phyloP scores from a whole-genome alignment of 257 asterid genomes.

The Haberlea rhodopensis region DNA sequence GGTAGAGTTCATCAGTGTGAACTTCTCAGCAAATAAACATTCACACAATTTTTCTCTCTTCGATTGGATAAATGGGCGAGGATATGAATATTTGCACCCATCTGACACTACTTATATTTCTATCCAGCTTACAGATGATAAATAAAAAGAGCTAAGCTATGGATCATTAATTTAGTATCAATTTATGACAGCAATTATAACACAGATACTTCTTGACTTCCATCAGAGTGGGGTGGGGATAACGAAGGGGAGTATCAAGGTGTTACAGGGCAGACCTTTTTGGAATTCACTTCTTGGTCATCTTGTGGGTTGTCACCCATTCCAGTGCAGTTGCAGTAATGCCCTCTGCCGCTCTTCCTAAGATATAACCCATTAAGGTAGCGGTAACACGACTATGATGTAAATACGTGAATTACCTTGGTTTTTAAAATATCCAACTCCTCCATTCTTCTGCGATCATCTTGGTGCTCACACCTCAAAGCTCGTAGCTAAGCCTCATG shows the following conservation, averaged over 20 bases:
- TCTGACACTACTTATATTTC: slow-evolving; percentile 3
- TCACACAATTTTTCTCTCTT: neutral
- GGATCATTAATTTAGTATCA: neutral
- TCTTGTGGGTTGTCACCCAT: slow-evolving; percentile 77
- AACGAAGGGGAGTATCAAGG: slow-evolving; percentile 6
- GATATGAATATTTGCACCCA: slow-evolving; percentile 15
- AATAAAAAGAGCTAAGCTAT: neutral
- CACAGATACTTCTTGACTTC: slow-evolving; percentile 5
- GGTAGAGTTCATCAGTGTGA: neutral
- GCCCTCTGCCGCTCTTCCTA: slow-evolving; percentile 96
- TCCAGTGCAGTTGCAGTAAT: slow-evolving; percentile 90
- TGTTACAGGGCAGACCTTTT: slow-evolving; percentile 53
- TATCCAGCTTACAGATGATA: slow-evolving; percentile 9
- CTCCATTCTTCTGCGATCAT: slow-evolving; percentile 70
- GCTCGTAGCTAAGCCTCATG: slow-evolving; percentile 84
- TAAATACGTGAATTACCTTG: slow-evolving; percentile 50
- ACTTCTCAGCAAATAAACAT: slow-evolving; percentile 3
- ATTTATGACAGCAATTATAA: slow-evolving; percentile 11
- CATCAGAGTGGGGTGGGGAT: neutral
- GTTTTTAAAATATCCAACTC: slow-evolving; percentile 79
- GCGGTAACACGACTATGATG: slow-evolving; percentile 17
- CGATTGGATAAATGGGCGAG: neutral
- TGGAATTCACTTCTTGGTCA: slow-evolving; percentile 95
- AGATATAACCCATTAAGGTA: slow-evolving; percentile 27
- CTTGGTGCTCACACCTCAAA: slow-evolving; percentile 82